phyloP scores from a whole-genome alignment of 768 basidiomycete species.

The Sutorius australiensis region DNA sequence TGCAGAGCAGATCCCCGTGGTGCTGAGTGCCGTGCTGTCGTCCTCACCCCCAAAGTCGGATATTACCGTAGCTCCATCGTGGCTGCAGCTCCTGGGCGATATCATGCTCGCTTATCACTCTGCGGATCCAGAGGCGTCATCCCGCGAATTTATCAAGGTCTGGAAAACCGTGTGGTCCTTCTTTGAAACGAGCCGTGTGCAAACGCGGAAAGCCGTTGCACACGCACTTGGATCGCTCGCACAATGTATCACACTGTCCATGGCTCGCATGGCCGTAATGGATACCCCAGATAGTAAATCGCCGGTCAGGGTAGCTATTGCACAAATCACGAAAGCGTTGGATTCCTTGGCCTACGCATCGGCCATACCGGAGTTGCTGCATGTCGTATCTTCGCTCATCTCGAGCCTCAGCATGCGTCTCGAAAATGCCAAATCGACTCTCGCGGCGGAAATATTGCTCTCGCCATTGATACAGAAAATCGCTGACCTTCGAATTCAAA shows the following conservation, averaged over 20 bases:
- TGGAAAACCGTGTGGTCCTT: slow-evolving; percentile 79
- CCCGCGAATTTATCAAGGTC: slow-evolving; percentile 53
- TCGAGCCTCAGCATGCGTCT: slow-evolving; percentile 52
- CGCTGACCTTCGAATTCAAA: slow-evolving; percentile 69
- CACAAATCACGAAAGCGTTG: slow-evolving; percentile 62
- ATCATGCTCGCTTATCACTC: slow-evolving; percentile 63
- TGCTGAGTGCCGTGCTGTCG: slow-evolving; percentile 65
- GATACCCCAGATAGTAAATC: slow-evolving; percentile 48
- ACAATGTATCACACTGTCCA: slow-evolving; percentile 64
- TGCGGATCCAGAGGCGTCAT: slow-evolving; percentile 47
- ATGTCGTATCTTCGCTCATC: slow-evolving; percentile 67
- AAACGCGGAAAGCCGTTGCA: slow-evolving; percentile 60
- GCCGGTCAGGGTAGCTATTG: slow-evolving; percentile 58
- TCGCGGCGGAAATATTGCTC: slow-evolving; percentile 69
- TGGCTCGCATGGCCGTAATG: slow-evolving; percentile 50
- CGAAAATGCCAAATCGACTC: slow-evolving; percentile 37
- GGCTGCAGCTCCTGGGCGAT: slow-evolving; percentile 74
- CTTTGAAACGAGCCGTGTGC: slow-evolving; percentile 63
- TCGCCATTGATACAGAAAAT: slow-evolving; percentile 66
- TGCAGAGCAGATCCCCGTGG: slow-evolving; percentile 51
- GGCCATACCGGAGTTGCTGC: slow-evolving; percentile 77
- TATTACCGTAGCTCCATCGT: slow-evolving; percentile 62
- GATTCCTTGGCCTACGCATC: slow-evolving; percentile 70
- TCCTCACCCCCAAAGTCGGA: slow-evolving; percentile 72
- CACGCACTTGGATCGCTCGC: slow-evolving; percentile 60